Evolutionary conservation across 495 filamentous ascomycete species (phyloP).

Genomic region (Aspergillus ellipticus): DNA sequence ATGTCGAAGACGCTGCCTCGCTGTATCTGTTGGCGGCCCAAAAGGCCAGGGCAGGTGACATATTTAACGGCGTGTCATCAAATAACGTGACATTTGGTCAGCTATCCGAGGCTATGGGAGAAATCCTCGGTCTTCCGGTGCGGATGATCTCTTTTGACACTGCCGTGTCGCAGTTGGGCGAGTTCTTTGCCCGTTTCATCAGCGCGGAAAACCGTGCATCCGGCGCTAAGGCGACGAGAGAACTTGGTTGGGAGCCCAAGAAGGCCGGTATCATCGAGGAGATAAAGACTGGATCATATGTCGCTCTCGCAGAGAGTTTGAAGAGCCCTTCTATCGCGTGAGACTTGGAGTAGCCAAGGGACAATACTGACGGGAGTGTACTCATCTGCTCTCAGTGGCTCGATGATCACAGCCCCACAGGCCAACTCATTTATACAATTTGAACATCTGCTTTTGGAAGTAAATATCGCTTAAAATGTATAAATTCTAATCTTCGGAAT

Average conservation of each 20-base stretch:
- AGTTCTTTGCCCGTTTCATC: conserved; percentile 19
- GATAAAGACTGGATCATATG: background rate
- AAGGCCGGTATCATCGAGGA: conserved; percentile 19
- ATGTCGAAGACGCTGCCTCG: conserved; percentile 22
- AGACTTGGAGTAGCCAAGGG: too few relatives aligned
- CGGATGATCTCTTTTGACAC: background rate
- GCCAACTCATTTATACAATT: too few relatives aligned
- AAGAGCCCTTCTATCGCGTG: background rate
- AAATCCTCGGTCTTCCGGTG: background rate
- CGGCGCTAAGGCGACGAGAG: conserved; percentile 28
- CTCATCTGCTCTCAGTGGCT: too few relatives aligned
- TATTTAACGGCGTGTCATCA: conserved; percentile 27
- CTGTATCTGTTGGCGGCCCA: conserved; percentile 35
- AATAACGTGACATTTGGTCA: conserved; percentile 25
- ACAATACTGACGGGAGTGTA: too few relatives aligned
- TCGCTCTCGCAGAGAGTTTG: background rate
- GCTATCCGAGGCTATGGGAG: conserved; percentile 17
- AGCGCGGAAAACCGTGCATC: conserved; percentile 21
- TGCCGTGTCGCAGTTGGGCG: background rate
- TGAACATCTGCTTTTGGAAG: too few relatives aligned
- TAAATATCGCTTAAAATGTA: too few relatives aligned
- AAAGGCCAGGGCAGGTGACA: conserved; percentile 21
- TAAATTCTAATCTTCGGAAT: too few relatives aligned
- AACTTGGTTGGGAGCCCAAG: conserved; percentile 34
- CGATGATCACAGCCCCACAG: too few relatives aligned